Evolutionary conservation across 176 grass and related monocot genomes (phyloP), one percentile per base, ranked within the genome.

Genomic region (Avena sativa): DNA sequence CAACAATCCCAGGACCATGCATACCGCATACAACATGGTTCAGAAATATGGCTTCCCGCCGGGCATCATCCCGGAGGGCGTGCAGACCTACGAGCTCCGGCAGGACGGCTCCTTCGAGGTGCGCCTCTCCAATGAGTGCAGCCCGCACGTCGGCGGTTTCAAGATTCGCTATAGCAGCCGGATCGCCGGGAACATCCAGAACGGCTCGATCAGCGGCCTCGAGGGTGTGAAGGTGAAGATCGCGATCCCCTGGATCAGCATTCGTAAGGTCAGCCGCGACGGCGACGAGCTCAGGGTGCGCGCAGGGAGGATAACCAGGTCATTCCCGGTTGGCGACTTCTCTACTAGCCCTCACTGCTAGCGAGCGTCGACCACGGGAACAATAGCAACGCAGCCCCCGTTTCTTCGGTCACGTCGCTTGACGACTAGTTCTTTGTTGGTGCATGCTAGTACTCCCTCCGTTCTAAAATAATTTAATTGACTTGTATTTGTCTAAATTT

Each of bases 1-100:
- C 38, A 16, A 44, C 47, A 23, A 10, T 9, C 8, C 28, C 14
- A 51, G 8, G 11, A 16, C 50, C 15, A 23, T 43, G 6, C 6
- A 6, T 43, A 43, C 40, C 5, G 40, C 91, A 8, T 93, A 96
- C 69, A 38, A 91, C 7, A 83, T 96, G 87, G 73, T 96, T n/a
- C 87, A 86, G 82, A 23, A 60, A 3, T 93, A 82, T 75, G 80
- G 83, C 56, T 91, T 95, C 79, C 89, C 94, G 0, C 47, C 8
- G 50, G 94, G 91, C 32, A 96, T 96, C 84, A 89, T 96, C 20
- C 89, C 91, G 10, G 40, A 43, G 40, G 84, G 84, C 48, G 84
- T 69, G 20, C 38, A 12, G 19, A 34, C 16, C 34, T 70, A 70
- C 16, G 67, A 70, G 34, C 67, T 40, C 16, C 34, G 8, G 4